Evolutionary conservation across 345 rosid genomes (phyloP).

Genomic region (Aquilaria malaccensis): DNA sequence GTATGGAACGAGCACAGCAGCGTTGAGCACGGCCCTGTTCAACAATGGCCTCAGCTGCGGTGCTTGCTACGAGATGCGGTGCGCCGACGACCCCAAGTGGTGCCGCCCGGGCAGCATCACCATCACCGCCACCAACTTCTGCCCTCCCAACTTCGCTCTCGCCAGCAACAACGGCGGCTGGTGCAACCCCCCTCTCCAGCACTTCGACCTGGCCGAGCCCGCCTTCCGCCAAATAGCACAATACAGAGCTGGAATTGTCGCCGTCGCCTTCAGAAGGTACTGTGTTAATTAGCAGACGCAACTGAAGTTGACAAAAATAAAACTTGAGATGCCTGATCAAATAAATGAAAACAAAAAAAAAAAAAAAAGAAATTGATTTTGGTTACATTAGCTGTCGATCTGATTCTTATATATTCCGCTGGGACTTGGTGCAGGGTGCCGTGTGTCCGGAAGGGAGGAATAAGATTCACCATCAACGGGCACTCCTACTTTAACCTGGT

Average conservation of each 20-base stretch:
- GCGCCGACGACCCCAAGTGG: conserved; percentile 34
- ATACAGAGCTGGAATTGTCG: conserved; percentile 55
- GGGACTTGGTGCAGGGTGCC: conserved; percentile 27
- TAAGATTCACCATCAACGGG: conserved; percentile 51
- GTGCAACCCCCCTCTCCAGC: conserved; percentile 12
- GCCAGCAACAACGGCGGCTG: conserved; percentile 55
- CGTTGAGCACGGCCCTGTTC: conserved; percentile 39
- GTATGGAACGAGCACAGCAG: conserved; percentile 36
- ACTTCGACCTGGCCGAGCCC: conserved; percentile 54
- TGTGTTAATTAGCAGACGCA: not conserved
- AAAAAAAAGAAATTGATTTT: no score
- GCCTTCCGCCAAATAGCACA: conserved; percentile 52
- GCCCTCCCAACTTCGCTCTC: conserved; percentile 48
- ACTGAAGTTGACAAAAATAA: no score
- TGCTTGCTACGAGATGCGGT: conserved; percentile 32
- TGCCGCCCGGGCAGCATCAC: conserved; percentile 31
- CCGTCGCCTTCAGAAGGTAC: conserved; percentile 43
- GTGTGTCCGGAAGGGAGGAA: conserved; percentile 51
- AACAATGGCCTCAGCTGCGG: conserved; percentile 36
- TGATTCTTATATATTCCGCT: not conserved
- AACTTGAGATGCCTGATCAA: no score
- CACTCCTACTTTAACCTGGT: conserved; percentile 57
- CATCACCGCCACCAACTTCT: conserved; percentile 40
- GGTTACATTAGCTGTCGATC: no score
- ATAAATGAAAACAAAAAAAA: no score